These are phyloP conservation scores for Talaromyces funiculosus DNA, from an alignment of 2,329 filamentous ascomycete genomes.

Conservation along the genomic window DNA sequence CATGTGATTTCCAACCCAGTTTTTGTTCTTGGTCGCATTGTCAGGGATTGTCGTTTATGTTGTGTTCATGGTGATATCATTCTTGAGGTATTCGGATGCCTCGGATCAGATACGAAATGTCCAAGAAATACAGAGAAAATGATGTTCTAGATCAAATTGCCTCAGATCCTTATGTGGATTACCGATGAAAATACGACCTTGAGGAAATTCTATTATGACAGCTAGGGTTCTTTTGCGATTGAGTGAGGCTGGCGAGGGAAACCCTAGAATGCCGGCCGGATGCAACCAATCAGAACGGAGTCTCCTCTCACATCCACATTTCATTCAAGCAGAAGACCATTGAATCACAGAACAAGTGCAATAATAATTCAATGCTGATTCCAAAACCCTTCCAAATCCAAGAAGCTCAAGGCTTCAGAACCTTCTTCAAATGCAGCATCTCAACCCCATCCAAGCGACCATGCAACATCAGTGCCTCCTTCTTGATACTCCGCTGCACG, in stretches of 20 bases:
- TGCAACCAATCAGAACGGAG: background rate
- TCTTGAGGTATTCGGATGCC: background rate
- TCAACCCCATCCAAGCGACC: constrained; percentile 14
- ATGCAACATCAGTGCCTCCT: constrained; percentile 51
- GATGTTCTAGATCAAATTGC: background rate
- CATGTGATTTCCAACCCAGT: too few relatives aligned
- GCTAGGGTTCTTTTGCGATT: background rate
- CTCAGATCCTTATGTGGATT: background rate
- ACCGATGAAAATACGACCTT: too few relatives aligned
- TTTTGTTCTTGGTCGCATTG: background rate
- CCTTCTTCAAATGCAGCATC: constrained; percentile 1
- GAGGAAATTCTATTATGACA: background rate
- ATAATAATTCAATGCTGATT: background rate
- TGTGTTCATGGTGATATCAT: constrained; percentile 6
- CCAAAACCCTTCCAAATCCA: background rate
- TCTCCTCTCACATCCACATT: background rate
- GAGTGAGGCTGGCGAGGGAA: background rate
- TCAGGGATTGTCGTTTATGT: background rate
- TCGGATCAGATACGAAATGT: background rate
- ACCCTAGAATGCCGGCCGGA: background rate
- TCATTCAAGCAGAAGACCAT: background rate
- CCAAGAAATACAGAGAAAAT: too few relatives aligned
- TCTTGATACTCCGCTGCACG: constrained; percentile 37
- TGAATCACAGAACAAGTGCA: background rate
- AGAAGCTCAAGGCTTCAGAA: background rate